Conservation (phyloP, 495 filamentous ascomycete species). For the Lasiosphaeriaceae sp. region DNA sequence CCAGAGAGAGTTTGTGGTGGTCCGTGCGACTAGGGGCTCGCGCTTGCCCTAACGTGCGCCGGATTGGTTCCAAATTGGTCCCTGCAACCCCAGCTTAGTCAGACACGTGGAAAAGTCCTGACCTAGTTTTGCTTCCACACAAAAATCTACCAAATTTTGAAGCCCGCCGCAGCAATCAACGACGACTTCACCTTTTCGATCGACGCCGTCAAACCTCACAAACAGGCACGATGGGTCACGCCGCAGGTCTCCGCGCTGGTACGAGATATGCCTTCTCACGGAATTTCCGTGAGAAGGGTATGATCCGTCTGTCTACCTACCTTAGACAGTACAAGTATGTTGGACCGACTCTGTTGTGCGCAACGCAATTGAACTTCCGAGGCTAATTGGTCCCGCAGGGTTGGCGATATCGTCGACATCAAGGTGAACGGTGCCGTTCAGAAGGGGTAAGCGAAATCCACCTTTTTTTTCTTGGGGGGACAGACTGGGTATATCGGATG, state of each 20-base stretch:
- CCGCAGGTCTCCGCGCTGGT: constrained; percentile 88
- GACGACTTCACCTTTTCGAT: constrained; percentile 35
- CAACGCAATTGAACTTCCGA: neutral
- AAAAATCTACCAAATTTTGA: constrained; percentile 29
- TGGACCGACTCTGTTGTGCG: constrained; percentile 6
- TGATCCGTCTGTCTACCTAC: constrained; percentile 87
- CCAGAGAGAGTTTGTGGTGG: constrained; percentile 40
- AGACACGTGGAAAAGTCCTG: constrained; percentile 21
- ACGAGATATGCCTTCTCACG: constrained; percentile 96
- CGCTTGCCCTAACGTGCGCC: constrained; percentile 28
- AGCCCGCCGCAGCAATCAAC: constrained; percentile 27
- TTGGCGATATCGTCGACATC: constrained; percentile 96
- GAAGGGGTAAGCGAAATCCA: constrained; percentile 59
- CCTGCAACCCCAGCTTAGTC: constrained; percentile 27
- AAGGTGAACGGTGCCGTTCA: constrained; percentile 96
- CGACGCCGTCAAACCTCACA: constrained; percentile 33
- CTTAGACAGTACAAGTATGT: constrained; percentile 84
- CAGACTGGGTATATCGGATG: neutral
- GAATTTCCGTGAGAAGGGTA: constrained; percentile 88
- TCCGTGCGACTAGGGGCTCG: constrained; percentile 19
- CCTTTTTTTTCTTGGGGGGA: neutral
- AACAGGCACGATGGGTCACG: constrained; percentile 80
- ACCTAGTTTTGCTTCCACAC: constrained; percentile 32
- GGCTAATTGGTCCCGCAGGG: constrained; percentile 52
- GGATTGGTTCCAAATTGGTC: constrained; percentile 2